These are phyloP conservation scores for Tulasnella sp. DNA, from an alignment of 768 basidiomycete species.

Conservation along the genomic window DNA sequence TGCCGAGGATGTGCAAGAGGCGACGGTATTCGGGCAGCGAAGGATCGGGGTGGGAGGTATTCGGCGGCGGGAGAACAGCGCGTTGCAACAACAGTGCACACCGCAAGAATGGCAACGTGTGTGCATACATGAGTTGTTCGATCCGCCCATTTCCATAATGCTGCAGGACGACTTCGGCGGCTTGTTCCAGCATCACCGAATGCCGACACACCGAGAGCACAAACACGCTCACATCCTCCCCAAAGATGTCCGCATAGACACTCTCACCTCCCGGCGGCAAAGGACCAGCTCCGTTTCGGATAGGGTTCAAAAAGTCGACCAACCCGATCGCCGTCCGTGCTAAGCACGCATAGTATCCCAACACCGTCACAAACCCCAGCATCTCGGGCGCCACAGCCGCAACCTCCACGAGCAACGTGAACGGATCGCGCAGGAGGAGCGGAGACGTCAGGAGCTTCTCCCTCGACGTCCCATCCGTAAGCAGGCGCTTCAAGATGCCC, in stretches of 20 bases:
- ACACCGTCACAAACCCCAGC: slow-evolving; percentile 73
- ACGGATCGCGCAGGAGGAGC: slow-evolving; percentile 77
- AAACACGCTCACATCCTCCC: slow-evolving; percentile 65
- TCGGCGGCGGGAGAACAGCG: slow-evolving; percentile 56
- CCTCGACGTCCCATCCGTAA: slow-evolving; percentile 86
- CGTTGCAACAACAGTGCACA: slow-evolving; percentile 75
- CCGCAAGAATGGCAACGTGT: slow-evolving; percentile 86
- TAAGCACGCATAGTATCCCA: slow-evolving; percentile 83
- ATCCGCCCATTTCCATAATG: slow-evolving; percentile 74
- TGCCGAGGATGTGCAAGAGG: slow-evolving; percentile 57
- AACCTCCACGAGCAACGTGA: slow-evolving; percentile 78
- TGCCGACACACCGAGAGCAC: slow-evolving; percentile 86
- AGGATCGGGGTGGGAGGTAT: slow-evolving; percentile 33
- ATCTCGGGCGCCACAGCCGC: slow-evolving; percentile 85
- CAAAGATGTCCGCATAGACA: slow-evolving; percentile 45
- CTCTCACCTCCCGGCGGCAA: background rate
- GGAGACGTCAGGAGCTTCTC: slow-evolving; percentile 76
- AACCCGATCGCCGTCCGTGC: slow-evolving; percentile 77
- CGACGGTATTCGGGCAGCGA: slow-evolving; percentile 53
- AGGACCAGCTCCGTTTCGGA: slow-evolving; percentile 25
- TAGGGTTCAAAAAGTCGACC: slow-evolving; percentile 66
- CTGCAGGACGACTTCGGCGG: slow-evolving; percentile 64
- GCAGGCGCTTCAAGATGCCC: slow-evolving; percentile 74
- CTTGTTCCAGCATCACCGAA: slow-evolving; percentile 77
- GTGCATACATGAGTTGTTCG: slow-evolving; percentile 72